Conservation (phyloP, 1,284 basidiomycete species). For the Ganoderma meredithae region DNA sequence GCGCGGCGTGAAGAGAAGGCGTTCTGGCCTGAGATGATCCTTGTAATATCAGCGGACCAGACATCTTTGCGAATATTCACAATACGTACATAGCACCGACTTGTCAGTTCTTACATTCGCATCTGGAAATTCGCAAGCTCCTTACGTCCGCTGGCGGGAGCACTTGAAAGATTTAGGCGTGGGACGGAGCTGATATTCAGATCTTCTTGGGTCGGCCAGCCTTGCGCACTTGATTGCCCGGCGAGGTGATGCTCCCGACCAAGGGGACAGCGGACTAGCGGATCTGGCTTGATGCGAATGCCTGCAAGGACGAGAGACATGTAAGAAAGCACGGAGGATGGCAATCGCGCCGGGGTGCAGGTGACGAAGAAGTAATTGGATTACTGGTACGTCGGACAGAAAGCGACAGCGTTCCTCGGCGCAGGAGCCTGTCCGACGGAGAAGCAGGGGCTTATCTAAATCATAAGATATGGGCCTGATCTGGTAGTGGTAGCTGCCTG, state of each 20-base stretch:
- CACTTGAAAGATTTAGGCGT: slow-evolving; percentile 22
- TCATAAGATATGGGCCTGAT: slow-evolving; percentile 40
- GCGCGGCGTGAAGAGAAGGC: slow-evolving; percentile 31
- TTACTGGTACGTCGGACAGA: slow-evolving; percentile 21
- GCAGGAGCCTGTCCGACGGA: slow-evolving; percentile 33
- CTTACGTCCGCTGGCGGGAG: slow-evolving; percentile 14
- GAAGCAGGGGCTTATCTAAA: slow-evolving; percentile 42
- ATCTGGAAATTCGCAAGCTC: slow-evolving; percentile 18
- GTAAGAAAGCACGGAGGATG: slow-evolving; percentile 18
- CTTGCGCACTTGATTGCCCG: slow-evolving; percentile 19
- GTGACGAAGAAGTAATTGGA: slow-evolving; percentile 22
- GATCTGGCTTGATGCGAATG: slow-evolving; percentile 15
- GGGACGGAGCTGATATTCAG: slow-evolving; percentile 26
- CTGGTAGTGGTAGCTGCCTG: slow-evolving; percentile 42
- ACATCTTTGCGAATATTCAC: slow-evolving; percentile 27
- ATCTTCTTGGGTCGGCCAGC: slow-evolving; percentile 20
- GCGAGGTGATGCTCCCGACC: slow-evolving; percentile 26
- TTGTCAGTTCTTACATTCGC: slow-evolving; percentile 27
- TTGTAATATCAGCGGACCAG: slow-evolving; percentile 21
- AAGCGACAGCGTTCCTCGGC: slow-evolving; percentile 29
- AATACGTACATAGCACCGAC: slow-evolving; percentile 17
- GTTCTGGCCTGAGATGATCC: slow-evolving; percentile 30
- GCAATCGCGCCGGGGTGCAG: slow-evolving; percentile 18
- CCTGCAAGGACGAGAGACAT: slow-evolving; percentile 20
- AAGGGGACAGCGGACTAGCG: slow-evolving; percentile 17